Evolutionary conservation across 2,329 filamentous ascomycete genomes (phyloP).

Genomic region (Pyrenophora teres): DNA sequence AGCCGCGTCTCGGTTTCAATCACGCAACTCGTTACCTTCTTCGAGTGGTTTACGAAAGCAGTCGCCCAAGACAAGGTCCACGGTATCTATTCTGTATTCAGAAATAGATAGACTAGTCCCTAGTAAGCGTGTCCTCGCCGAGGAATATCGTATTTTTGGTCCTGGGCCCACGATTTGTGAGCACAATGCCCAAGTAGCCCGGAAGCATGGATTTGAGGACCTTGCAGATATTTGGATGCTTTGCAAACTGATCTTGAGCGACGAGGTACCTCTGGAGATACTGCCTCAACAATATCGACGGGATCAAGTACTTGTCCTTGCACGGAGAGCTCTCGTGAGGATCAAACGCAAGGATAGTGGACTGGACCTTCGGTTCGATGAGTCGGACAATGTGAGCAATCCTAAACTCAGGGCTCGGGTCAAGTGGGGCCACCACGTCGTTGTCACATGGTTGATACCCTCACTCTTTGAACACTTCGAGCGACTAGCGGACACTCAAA

Average conservation of each 20-base stretch:
- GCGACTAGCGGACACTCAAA: slow-evolving; percentile 64
- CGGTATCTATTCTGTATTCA: slow-evolving; percentile 71
- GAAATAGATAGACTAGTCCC: slow-evolving; percentile 70
- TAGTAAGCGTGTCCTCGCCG: slow-evolving; percentile 75
- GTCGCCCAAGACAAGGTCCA: slow-evolving; percentile 62
- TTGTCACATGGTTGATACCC: slow-evolving; percentile 62
- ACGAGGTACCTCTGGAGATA: slow-evolving; percentile 73
- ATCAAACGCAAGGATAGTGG: slow-evolving; percentile 57
- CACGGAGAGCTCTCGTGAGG: slow-evolving; percentile 63
- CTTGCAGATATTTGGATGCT: slow-evolving; percentile 84
- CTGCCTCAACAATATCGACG: slow-evolving; percentile 59
- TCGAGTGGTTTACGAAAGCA: slow-evolving; percentile 34
- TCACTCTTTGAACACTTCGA: slow-evolving; percentile 65
- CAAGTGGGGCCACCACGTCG: slow-evolving; percentile 62
- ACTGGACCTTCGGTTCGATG: slow-evolving; percentile 54
- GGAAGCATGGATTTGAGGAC: slow-evolving; percentile 70
- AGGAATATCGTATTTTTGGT: slow-evolving; percentile 82
- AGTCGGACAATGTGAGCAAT: slow-evolving; percentile 46
- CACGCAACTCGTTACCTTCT: slow-evolving; percentile 51
- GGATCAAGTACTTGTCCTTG: slow-evolving; percentile 70
- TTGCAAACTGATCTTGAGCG: slow-evolving; percentile 74
- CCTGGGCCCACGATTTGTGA: slow-evolving; percentile 79
- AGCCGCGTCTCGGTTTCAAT: slow-evolving; percentile 60
- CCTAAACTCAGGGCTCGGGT: slow-evolving; percentile 52
- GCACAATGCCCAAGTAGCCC: slow-evolving; percentile 80